Evolutionary conservation across 306 rosid species (phyloP).

Genomic region (Gastrolobium villosum): DNA sequence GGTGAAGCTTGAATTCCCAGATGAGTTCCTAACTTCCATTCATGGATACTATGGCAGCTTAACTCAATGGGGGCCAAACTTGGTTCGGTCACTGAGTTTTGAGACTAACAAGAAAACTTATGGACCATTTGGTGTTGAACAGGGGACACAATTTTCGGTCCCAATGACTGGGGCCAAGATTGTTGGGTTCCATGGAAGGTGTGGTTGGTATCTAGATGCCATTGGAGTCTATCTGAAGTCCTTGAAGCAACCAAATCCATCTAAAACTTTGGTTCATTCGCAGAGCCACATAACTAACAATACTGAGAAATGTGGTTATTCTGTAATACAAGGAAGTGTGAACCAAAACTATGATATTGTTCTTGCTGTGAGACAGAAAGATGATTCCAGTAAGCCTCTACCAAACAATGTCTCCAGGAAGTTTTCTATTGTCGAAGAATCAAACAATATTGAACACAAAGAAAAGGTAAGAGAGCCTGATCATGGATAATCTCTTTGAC

Average conservation of each 20-base stretch:
- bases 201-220: constrained; percentile 83
- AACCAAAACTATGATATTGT: constrained; percentile 81
- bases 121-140: constrained; percentile 77
- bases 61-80: constrained; percentile 52
- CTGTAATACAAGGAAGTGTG: constrained; percentile 76
- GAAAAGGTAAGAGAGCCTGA: constrained; percentile 53
- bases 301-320: constrained; percentile 65
- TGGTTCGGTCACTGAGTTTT: constrained; percentile 68
- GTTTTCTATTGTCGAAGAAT: constrained; percentile 49
- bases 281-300: constrained; percentile 53
- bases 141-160: constrained; percentile 72
- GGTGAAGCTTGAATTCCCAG: constrained; percentile 78
- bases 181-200: constrained; percentile 89
- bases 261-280: constrained; percentile 51
- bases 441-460: constrained; percentile 49
- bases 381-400: constrained; percentile 57
- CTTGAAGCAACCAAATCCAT: constrained; percentile 52
- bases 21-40: constrained; percentile 70
- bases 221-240: constrained; percentile 82
- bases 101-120: constrained; percentile 68
- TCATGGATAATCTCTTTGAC: constrained; percentile 22
- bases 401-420: constrained; percentile 53
- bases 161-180: constrained; percentile 69
- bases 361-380: constrained; percentile 82
- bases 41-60: constrained; percentile 73